A percentile compares a stretch with the other conserved stretches of the same genome.
phyloP scores from a whole-genome alignment of 306 rosid species.

The Castanea mollissima region DNA sequence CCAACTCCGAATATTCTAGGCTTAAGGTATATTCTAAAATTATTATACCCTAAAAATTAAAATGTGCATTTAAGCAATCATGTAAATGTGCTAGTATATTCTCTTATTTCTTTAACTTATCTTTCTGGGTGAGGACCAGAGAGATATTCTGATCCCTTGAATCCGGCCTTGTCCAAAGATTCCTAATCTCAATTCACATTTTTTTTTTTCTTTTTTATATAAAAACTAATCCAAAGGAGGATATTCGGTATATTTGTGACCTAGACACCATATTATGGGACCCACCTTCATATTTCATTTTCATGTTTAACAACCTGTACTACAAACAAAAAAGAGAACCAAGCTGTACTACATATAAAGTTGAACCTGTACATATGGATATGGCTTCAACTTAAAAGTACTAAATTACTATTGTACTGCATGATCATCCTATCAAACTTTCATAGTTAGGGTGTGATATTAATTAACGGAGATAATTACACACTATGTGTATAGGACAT shows the following conservation, averaged over 20 bases:
- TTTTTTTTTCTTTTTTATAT: no score
- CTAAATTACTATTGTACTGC: no score
- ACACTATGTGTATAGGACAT: no score
- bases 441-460: no score
- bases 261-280: not conserved
- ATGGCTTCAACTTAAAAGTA: not conserved
- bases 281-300: not conserved
- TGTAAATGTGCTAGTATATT: slow-evolving; percentile 46
- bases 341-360: no score
- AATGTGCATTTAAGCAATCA: not conserved
- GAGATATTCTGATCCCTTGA: slow-evolving; percentile 30
- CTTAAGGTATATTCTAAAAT: slow-evolving; percentile 14
- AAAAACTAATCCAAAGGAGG: slow-evolving; percentile 6
- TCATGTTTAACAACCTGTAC: not conserved
- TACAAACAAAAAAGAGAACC: not conserved
- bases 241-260: slow-evolving; percentile 21
- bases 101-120: slow-evolving; percentile 48
- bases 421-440: no score
- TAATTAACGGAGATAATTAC: no score
- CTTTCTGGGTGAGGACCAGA: slow-evolving; percentile 26
- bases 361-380: not conserved
- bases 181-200: slow-evolving; percentile 4
- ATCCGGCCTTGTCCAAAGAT: slow-evolving; percentile 41
- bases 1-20: slow-evolving; percentile 48
- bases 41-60: not conserved